phyloP scores from a whole-genome alignment of 2,329 filamentous ascomycete genomes.

The Aspergillus floridensis region DNA sequence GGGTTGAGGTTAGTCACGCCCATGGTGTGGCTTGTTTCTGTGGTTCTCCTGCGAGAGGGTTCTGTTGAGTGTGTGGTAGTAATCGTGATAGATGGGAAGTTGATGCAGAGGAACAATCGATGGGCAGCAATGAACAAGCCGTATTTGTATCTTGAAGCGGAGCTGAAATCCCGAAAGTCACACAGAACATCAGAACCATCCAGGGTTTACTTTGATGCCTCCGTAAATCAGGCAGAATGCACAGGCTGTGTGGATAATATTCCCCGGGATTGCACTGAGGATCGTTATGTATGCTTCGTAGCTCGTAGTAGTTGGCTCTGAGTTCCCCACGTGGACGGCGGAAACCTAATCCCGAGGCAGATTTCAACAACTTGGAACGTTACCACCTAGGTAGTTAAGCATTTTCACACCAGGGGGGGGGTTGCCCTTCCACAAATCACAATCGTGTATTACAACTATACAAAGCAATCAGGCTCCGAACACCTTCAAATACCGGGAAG shows the following conservation, averaged over 20 bases:
- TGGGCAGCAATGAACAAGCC: too few relatives aligned
- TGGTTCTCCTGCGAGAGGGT: too few relatives aligned
- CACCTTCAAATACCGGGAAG: background rate
- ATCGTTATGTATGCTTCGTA: background rate
- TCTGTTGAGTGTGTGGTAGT: too few relatives aligned
- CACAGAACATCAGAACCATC: too few relatives aligned
- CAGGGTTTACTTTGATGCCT: too few relatives aligned
- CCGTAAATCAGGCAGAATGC: too few relatives aligned
- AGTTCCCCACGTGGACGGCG: conserved; percentile 8
- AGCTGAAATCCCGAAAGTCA: background rate
- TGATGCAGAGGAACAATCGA: too few relatives aligned
- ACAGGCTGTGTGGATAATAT: too few relatives aligned
- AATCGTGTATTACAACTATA: conserved; percentile 9
- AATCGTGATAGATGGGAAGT: too few relatives aligned
- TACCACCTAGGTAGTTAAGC: background rate
- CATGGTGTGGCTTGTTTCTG: background rate
- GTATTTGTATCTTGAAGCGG: background rate
- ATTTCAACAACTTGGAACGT: background rate
- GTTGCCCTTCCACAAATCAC: background rate
- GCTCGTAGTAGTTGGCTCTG: too few relatives aligned
- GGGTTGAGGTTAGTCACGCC: background rate
- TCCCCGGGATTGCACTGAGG: too few relatives aligned
- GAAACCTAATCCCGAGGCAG: conserved; percentile 13
- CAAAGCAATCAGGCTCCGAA: background rate
- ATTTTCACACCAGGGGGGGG: background rate